These are phyloP conservation scores for Blastocrithidia nonstop DNA, from an alignment of 208 protist genomes.

Conservation along the genomic window DNA sequence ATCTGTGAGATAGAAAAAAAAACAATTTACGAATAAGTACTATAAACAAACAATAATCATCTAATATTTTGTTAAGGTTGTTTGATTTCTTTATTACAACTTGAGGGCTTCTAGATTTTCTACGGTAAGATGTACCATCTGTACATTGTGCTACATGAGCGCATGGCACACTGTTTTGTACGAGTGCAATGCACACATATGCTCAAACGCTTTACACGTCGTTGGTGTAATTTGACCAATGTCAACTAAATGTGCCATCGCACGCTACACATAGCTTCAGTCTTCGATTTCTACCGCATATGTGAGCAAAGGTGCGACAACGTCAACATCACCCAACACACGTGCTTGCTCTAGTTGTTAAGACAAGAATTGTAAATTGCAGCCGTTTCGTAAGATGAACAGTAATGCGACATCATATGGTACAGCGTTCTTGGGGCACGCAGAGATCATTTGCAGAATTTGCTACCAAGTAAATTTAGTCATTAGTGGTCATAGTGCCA, in stretches of 20 bases:
- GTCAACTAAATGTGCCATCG: slow-evolving; percentile 70
- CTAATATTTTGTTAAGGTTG: too few species aligned
- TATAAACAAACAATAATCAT: too few species aligned
- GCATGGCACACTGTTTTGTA: slow-evolving; percentile 33
- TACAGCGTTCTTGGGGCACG: slow-evolving; percentile 70
- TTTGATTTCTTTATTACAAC: slow-evolving; percentile 44
- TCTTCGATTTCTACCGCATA: slow-evolving; percentile 54
- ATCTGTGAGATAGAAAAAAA: too few species aligned
- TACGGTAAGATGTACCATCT: slow-evolving; percentile 50
- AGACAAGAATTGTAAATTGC: slow-evolving; percentile 57
- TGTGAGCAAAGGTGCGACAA: slow-evolving; percentile 62
- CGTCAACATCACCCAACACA: slow-evolving; percentile 72
- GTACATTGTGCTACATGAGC: slow-evolving; percentile 38
- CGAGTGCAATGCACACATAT: slow-evolving; percentile 57
- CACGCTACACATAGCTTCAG: slow-evolving; percentile 66
- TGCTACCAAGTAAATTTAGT: slow-evolving; percentile 53
- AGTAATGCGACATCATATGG: slow-evolving; percentile 52
- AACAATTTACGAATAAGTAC: too few species aligned
- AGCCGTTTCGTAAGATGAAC: slow-evolving; percentile 61
- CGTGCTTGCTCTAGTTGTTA: slow-evolving; percentile 76
- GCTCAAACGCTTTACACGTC: slow-evolving; percentile 41
- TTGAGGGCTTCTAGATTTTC: slow-evolving; percentile 58
- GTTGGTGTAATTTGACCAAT: slow-evolving; percentile 67
- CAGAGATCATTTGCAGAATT: slow-evolving; percentile 67
- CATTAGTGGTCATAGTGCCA: slow-evolving; percentile 68